Percentiles rank a stretch among this genome's conserved stretches.
phyloP scores from a whole-genome alignment of 768 basidiomycete species.

The Mycena haematopus region DNA sequence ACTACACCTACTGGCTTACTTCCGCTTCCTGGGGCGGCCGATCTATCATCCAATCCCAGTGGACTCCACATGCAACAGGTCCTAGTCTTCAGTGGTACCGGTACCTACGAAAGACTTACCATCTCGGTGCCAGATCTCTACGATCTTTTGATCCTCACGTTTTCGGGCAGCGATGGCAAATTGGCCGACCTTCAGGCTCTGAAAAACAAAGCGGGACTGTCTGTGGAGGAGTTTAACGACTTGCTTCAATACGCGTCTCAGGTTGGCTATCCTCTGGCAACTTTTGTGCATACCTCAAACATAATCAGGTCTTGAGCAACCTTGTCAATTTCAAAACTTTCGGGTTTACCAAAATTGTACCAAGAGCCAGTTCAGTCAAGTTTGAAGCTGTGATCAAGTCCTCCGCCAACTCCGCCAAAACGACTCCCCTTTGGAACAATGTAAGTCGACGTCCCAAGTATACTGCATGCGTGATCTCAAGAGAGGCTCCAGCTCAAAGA shows the following conservation, averaged over 20 bases:
- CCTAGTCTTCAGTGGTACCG: neutral
- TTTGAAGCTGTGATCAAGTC: conserved; percentile 68
- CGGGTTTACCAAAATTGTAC: conserved; percentile 86
- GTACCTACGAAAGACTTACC: conserved; percentile 4
- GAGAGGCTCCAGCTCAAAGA: conserved; percentile 60
- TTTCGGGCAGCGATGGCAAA: conserved; percentile 60
- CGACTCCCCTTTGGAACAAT: conserved; percentile 66
- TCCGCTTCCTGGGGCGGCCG: conserved; percentile 86
- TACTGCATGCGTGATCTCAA: neutral
- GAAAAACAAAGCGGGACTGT: conserved; percentile 58
- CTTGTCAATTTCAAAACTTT: conserved; percentile 82
- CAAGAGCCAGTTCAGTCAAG: conserved; percentile 64
- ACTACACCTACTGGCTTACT: conserved; percentile 76
- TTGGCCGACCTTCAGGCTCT: conserved; percentile 63
- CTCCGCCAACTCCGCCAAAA: conserved; percentile 64
- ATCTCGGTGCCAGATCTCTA: conserved; percentile 57
- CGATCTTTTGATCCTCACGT: conserved; percentile 73
- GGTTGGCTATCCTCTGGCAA: conserved; percentile 45
- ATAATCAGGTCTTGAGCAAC: conserved; percentile 58
- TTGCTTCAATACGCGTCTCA: conserved; percentile 77
- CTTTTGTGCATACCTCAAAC: neutral
- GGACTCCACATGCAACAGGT: conserved; percentile 69
- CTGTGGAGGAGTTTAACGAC: conserved; percentile 68
- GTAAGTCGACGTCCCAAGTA: conserved; percentile 42
- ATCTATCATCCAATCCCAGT: conserved; percentile 84